Conservation (phyloP, 2,329 filamentous ascomycete species). For the Sporothrix sp. region DNA sequence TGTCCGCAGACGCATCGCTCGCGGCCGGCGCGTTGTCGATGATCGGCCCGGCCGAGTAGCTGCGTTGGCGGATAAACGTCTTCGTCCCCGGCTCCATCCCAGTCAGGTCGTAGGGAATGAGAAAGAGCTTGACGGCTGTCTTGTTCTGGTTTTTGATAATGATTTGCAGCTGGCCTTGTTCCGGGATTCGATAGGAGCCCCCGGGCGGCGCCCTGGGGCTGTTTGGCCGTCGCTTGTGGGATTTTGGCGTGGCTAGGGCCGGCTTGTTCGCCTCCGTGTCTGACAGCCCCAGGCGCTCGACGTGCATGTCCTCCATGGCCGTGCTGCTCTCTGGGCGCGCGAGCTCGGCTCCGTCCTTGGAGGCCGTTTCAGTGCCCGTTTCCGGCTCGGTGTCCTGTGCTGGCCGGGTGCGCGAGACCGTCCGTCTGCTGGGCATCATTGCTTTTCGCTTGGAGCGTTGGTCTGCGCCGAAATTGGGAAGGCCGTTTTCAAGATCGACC, state of each 20-base stretch:
- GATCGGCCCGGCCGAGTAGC: constrained; percentile 79
- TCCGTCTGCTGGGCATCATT: constrained; percentile 31
- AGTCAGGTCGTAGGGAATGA: constrained; percentile 82
- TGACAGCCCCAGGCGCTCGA: constrained; percentile 2
- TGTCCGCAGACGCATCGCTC: constrained; percentile 31
- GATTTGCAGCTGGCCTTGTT: constrained; percentile 89
- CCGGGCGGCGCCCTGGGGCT: constrained; percentile 57
- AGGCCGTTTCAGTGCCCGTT: constrained; percentile 8
- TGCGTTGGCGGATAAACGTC: constrained; percentile 90
- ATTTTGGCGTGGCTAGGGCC: constrained; percentile 9
- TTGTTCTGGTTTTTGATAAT: constrained; percentile 98
- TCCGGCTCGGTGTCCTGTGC: not conserved
- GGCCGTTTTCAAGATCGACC: constrained; percentile 77
- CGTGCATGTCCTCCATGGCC: constrained; percentile 14
- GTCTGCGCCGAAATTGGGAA: constrained; percentile 45
- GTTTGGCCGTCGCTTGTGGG: constrained; percentile 44
- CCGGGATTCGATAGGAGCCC: constrained; percentile 86
- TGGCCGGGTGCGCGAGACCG: constrained; percentile 12
- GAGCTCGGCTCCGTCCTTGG: too few relatives aligned
- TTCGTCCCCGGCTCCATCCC: constrained; percentile 93
- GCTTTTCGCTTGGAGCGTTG: constrained; percentile 37
- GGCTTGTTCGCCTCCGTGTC: constrained; percentile 20
- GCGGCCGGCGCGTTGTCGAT: constrained; percentile 47
- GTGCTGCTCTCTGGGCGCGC: too few relatives aligned
- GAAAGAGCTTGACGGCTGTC: constrained; percentile 90